Evolutionary conservation across 23 red algal genomes (phyloP).

Genomic region (Gracilaria gracilis): DNA sequence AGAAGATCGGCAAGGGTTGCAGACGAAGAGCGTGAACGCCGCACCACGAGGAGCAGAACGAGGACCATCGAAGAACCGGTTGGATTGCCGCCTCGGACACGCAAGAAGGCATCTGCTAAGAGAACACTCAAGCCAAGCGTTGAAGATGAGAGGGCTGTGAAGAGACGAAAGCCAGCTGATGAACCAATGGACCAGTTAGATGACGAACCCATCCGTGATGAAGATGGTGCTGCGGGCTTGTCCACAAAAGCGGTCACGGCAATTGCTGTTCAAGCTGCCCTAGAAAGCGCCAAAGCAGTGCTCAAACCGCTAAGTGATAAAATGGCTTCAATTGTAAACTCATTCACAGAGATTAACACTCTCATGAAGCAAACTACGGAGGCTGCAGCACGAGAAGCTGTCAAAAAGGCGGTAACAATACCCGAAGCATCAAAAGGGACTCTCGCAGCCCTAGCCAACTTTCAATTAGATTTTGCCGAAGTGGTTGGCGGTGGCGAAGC

Average conservation of each 20-base stretch:
- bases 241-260: slow-evolving; percentile 63
- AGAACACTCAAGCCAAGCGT: not conserved
- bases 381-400: slow-evolving; percentile 7
- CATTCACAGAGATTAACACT: slow-evolving; percentile 25
- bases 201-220: slow-evolving; percentile 9
- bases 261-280: slow-evolving; percentile 64
- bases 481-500: slow-evolving; percentile 66
- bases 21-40: slow-evolving; percentile 18
- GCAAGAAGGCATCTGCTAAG: slow-evolving; percentile 6
- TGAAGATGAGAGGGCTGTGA: not conserved
- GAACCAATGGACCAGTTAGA: slow-evolving; percentile 8
- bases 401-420: not conserved
- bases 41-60: slow-evolving; percentile 21
- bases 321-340: slow-evolving; percentile 9
- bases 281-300: slow-evolving; percentile 60
- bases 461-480: slow-evolving; percentile 52
- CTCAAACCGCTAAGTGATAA: slow-evolving; percentile 54
- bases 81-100: slow-evolving; percentile 18
- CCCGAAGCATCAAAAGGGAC: slow-evolving; percentile 27
- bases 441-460: slow-evolving; percentile 47
- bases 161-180: slow-evolving; percentile 40
- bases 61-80: slow-evolving; percentile 3
- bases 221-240: slow-evolving; percentile 7
- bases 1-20: slow-evolving; percentile 32
- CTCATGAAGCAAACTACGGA: slow-evolving; percentile 42